These are phyloP conservation scores for Vaccinium vitisidaea DNA, from an alignment of 148 eudicot genomes.

Conservation along the genomic window DNA sequence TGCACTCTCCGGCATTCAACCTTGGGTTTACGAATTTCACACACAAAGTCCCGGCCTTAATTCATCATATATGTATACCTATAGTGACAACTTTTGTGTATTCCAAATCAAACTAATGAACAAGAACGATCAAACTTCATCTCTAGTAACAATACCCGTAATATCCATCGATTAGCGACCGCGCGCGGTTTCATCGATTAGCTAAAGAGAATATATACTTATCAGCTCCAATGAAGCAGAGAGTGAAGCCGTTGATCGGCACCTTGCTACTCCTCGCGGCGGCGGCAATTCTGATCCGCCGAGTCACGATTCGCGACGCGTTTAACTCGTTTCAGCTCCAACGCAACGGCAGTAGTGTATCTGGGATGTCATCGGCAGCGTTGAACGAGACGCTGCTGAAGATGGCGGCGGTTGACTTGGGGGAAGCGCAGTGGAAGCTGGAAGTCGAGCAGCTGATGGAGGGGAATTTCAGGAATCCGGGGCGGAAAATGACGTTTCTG, in stretches of 20 bases:
- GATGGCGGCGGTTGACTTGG: slow-evolving; percentile 51
- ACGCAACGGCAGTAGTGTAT: neutral
- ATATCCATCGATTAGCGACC: neutral
- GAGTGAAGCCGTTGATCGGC: slow-evolving; percentile 50
- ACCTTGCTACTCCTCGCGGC: slow-evolving; percentile 41
- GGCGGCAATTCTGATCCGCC: slow-evolving; percentile 50
- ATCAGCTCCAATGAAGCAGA: slow-evolving; percentile 37
- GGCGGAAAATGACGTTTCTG: slow-evolving; percentile 38
- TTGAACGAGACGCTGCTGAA: slow-evolving; percentile 60
- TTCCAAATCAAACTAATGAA: neutral
- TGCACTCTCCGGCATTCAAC: neutral
- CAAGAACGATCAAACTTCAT: neutral
- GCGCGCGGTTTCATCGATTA: neutral
- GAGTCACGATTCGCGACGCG: slow-evolving; percentile 34
- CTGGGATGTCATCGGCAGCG: slow-evolving; percentile 2
- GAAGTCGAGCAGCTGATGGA: slow-evolving; percentile 54
- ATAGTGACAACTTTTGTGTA: neutral
- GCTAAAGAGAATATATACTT: too few species aligned
- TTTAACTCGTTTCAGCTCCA: slow-evolving; percentile 32
- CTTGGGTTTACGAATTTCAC: neutral
- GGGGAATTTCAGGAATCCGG: slow-evolving; percentile 36
- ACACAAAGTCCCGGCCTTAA: too few species aligned
- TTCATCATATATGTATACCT: neutral
- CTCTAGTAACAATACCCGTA: neutral
- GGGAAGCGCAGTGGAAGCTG: slow-evolving; percentile 38